Percentiles rank a stretch among this genome's conserved stretches.
phyloP scores from a whole-genome alignment of 2,329 filamentous ascomycete species.

The Hymenoscyphus fraxineus region DNA sequence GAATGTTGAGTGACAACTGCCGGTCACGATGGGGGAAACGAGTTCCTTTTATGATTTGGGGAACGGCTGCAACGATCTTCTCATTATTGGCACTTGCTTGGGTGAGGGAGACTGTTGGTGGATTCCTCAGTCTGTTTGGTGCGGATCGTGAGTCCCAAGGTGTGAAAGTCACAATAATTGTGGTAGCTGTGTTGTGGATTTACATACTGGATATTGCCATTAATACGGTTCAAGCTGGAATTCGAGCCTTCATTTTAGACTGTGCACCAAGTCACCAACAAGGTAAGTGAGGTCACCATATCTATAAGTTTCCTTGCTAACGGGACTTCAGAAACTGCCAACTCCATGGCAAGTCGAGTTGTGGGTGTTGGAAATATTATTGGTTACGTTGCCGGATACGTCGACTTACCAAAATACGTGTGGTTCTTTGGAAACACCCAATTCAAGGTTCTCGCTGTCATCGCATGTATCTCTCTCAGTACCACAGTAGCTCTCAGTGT shows the following conservation, averaged over 20 bases:
- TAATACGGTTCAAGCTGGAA: conserved; percentile 90
- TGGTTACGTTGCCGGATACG: conserved; percentile 82
- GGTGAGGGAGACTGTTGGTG: conserved; percentile 68
- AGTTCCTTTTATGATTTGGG: conserved; percentile 76
- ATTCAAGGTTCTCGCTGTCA: conserved; percentile 86
- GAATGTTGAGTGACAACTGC: conserved; percentile 76
- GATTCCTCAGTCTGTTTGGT: conserved; percentile 66
- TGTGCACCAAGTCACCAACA: conserved; percentile 91
- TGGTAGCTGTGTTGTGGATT: conserved; percentile 79
- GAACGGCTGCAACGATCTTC: conserved; percentile 62
- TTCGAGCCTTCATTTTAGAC: conserved; percentile 90
- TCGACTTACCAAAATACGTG: conserved; percentile 69
- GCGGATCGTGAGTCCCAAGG: conserved; percentile 60
- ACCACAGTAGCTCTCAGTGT: conserved; percentile 70
- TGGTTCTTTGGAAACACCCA: conserved; percentile 83
- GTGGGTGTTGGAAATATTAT: conserved; percentile 86
- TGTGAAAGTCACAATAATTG: conserved; percentile 64
- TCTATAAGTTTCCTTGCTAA: not conserved
- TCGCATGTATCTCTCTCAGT: conserved; percentile 72
- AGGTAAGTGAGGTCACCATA: conserved; percentile 35
- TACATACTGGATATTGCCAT: conserved; percentile 92
- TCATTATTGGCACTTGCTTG: conserved; percentile 69
- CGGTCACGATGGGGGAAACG: conserved; percentile 71
- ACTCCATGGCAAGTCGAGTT: conserved; percentile 88
- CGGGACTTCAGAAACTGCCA: conserved; percentile 54